Conservation (phyloP, 1,284 basidiomycete species). For the Pterulicium gracile region DNA sequence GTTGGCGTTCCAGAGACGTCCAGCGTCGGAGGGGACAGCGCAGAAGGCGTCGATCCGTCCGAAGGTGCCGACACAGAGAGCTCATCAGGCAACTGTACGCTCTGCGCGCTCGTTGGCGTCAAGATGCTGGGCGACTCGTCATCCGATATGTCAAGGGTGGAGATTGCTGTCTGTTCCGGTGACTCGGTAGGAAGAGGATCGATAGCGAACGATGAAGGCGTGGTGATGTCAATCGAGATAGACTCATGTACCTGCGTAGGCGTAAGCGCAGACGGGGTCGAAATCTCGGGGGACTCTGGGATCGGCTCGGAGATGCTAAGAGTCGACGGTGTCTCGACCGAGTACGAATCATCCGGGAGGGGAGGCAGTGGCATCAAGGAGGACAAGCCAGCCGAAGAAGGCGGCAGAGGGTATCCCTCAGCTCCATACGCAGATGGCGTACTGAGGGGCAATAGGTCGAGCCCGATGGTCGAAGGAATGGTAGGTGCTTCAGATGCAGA, state of each 20-base stretch:
- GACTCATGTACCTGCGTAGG: background rate
- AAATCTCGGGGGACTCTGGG: background rate
- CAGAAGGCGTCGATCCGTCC: too few relatives aligned
- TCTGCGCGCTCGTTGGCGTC: background rate
- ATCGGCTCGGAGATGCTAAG: slow-evolving; percentile 27
- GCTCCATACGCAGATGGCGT: background rate
- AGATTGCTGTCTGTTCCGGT: background rate
- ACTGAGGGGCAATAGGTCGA: background rate
- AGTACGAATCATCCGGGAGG: background rate
- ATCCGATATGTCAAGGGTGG: background rate
- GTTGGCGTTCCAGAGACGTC: too few relatives aligned
- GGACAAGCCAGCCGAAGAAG: background rate
- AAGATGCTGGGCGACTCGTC: background rate
- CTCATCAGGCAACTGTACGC: too few relatives aligned
- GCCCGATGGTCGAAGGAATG: background rate
- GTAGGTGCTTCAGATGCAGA: slow-evolving; percentile 5
- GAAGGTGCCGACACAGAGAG: too few relatives aligned
- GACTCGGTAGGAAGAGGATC: background rate
- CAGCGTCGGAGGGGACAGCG: too few relatives aligned
- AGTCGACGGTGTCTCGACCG: slow-evolving; percentile 16
- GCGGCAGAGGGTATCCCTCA: background rate
- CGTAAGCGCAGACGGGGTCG: background rate
- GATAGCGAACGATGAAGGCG: background rate
- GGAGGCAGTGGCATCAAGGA: background rate
- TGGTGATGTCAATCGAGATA: background rate